Percentiles rank a stretch among this genome's conserved stretches.
Evolutionary conservation across 2,329 filamentous ascomycete species (phyloP).

Genomic region (Coniochaeta pulveracea): DNA sequence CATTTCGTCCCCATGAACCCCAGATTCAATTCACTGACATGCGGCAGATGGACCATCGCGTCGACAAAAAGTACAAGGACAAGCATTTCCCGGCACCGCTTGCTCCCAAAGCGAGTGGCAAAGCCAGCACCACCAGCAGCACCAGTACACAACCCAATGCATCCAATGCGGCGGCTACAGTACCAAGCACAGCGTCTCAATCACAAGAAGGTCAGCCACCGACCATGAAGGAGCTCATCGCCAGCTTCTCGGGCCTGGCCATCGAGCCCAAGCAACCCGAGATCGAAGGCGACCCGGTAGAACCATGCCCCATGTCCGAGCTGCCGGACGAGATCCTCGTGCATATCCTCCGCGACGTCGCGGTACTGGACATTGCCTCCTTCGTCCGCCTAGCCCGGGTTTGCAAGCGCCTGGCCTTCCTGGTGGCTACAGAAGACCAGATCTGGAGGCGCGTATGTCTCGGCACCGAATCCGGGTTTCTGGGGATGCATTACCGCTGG

Average conservation of each 20-base stretch:
- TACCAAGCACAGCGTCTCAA: constrained; percentile 42
- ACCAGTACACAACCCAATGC: constrained; percentile 6
- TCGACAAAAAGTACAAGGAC: constrained; percentile 78
- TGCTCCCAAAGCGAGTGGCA: constrained; percentile 31
- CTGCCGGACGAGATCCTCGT: constrained; percentile 78
- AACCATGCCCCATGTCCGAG: constrained; percentile 66
- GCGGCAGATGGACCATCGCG: constrained; percentile 62
- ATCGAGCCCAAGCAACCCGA: constrained; percentile 58
- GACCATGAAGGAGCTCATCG: constrained; percentile 57
- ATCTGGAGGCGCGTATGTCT: constrained; percentile 76
- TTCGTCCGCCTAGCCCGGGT: constrained; percentile 69
- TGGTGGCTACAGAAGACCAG: constrained; percentile 71
- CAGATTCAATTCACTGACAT: not conserved
- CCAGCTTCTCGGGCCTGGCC: constrained; percentile 58
- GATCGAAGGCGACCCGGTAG: constrained; percentile 60
- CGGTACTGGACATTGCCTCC: constrained; percentile 61
- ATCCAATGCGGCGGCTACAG: constrained; percentile 35
- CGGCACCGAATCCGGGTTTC: constrained; percentile 64
- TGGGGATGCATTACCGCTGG: constrained; percentile 73
- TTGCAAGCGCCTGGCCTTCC: constrained; percentile 77
- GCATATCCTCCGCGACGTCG: constrained; percentile 65
- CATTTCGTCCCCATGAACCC: not conserved
- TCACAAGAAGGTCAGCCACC: constrained; percentile 31
- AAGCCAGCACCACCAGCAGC: constrained; percentile 7
- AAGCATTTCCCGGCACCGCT: constrained; percentile 72